Percentiles rank a stretch among this genome's conserved stretches.
Evolutionary conservation across 2,329 filamentous ascomycete species (phyloP).

Genomic region (Stagonosporopsis cucurbitacearum): DNA sequence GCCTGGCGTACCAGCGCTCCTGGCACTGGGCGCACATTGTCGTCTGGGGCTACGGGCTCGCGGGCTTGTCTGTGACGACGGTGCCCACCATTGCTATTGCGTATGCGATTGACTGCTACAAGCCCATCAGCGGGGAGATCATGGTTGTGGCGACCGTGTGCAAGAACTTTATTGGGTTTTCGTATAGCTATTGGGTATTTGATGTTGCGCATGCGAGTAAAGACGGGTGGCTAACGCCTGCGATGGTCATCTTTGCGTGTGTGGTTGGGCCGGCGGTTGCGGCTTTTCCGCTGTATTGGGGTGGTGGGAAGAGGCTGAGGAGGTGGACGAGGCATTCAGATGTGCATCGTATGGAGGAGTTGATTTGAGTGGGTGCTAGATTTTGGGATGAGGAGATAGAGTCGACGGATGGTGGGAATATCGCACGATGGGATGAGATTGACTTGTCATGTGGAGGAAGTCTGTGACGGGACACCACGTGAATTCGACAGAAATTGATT

Average conservation of each 20-base stretch:
- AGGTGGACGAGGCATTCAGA: conserved; percentile 43
- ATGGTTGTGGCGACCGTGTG: conserved; percentile 55
- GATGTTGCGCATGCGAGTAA: conserved; percentile 44
- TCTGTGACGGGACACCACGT: not conserved
- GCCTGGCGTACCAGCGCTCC: conserved; percentile 55
- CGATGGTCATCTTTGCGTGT: conserved; percentile 55
- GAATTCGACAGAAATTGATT: not conserved
- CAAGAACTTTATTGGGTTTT: conserved; percentile 56
- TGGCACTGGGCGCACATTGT: conserved; percentile 60
- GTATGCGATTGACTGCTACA: conserved; percentile 57
- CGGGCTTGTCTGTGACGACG: conserved; percentile 51
- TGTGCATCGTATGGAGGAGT: conserved; percentile 46
- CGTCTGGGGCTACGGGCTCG: conserved; percentile 57
- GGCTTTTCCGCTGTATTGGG: conserved; percentile 52
- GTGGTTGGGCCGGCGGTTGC: conserved; percentile 49
- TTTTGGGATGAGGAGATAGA: not conserved
- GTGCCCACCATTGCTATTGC: conserved; percentile 54
- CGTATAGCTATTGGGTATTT: conserved; percentile 53
- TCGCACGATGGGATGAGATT: not conserved
- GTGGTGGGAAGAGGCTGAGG: conserved; percentile 51
- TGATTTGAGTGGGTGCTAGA: conserved; percentile 9
- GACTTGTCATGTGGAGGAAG: not conserved
- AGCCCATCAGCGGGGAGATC: conserved; percentile 55
- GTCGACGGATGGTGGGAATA: not conserved
- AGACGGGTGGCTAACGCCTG: conserved; percentile 50